Percentiles rank a stretch among this genome's conserved stretches.
These are phyloP conservation scores for Leccinum fuscescens DNA, from an alignment of 1,284 basidiomycete genomes.

Conservation along the genomic window DNA sequence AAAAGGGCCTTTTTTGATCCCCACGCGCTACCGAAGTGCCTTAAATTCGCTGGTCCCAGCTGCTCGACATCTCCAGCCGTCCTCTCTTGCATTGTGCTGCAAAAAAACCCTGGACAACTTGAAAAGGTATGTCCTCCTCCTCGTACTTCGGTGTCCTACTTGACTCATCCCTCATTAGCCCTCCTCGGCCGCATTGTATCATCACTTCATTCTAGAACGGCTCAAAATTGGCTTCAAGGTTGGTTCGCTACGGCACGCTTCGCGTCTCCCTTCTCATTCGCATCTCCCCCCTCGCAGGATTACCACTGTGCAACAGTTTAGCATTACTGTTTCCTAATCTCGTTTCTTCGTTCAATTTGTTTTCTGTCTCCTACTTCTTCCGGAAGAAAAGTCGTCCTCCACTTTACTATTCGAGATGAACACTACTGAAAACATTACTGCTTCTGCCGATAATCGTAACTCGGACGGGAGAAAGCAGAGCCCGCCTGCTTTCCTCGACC, in stretches of 20 bases:
- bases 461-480: conserved; percentile 75
- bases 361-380: conserved; percentile 50
- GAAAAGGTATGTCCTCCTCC: conserved; percentile 35
- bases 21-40: conserved; percentile 41
- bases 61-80: conserved; percentile 37
- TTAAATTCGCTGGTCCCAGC: conserved; percentile 37
- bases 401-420: conserved; percentile 60
- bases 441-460: conserved; percentile 66
- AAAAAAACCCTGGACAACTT: conserved; percentile 41
- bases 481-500: conserved; percentile 85
- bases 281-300: conserved; percentile 39
- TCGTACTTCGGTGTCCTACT: conserved; percentile 17
- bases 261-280: conserved; percentile 8
- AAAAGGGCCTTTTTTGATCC: conserved; percentile 57
- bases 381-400: conserved; percentile 51
- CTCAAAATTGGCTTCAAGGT: conserved; percentile 73
- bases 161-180: conserved; percentile 30
- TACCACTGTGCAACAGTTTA: conserved; percentile 63
- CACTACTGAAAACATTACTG: conserved; percentile 63
- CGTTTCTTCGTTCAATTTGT: conserved; percentile 50
- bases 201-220: conserved; percentile 76
- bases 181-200: conserved; percentile 61
- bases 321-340: conserved; percentile 54
- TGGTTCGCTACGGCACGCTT: conserved; percentile 22
- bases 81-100: conserved; percentile 37